Evolutionary conservation across 140 eudicot genomes (phyloP).

Genomic region (Anethum foeniculum): DNA sequence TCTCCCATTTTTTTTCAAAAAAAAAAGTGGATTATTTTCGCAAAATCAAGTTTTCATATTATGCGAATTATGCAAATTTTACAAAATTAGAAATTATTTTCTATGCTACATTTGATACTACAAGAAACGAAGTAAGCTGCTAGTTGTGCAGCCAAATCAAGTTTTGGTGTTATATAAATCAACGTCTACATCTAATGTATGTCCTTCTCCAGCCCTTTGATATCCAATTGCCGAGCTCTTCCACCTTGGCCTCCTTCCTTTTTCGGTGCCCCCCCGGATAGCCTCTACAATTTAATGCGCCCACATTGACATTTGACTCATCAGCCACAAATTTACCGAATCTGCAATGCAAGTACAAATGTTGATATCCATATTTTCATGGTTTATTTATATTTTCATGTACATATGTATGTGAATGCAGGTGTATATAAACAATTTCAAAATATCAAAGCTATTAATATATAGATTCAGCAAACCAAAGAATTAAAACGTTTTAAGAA

Average conservation of each 20-base stretch:
- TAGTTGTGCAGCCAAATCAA: background rate
- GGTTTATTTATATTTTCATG: no score
- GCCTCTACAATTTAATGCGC: slow-evolving; percentile 72
- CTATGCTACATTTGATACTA: no score
- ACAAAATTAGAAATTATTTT: no score
- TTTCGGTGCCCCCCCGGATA: slow-evolving; percentile 47
- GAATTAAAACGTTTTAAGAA: no score
- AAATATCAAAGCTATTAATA: no score
- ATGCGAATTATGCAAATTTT: no score
- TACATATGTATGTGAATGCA: background rate
- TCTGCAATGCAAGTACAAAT: slow-evolving; percentile 29
- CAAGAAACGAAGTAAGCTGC: background rate
- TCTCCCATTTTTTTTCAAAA: no score
- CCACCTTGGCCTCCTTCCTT: slow-evolving; percentile 22
- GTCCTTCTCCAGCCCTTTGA: slow-evolving; percentile 37
- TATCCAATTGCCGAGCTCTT: slow-evolving; percentile 35
- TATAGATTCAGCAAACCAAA: no score
- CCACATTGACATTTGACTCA: slow-evolving; percentile 70
- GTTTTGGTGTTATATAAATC: no score
- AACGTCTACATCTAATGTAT: slow-evolving; percentile 8
- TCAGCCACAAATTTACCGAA: slow-evolving; percentile 81
- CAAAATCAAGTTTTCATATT: no score
- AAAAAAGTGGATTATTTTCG: no score
- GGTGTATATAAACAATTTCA: background rate
- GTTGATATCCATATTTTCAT: no score